A percentile compares a stretch with the other conserved stretches of the same genome.
Evolutionary conservation across 2,329 filamentous ascomycete genomes (phyloP).

Genomic region (Aaosphaeria arxii): DNA sequence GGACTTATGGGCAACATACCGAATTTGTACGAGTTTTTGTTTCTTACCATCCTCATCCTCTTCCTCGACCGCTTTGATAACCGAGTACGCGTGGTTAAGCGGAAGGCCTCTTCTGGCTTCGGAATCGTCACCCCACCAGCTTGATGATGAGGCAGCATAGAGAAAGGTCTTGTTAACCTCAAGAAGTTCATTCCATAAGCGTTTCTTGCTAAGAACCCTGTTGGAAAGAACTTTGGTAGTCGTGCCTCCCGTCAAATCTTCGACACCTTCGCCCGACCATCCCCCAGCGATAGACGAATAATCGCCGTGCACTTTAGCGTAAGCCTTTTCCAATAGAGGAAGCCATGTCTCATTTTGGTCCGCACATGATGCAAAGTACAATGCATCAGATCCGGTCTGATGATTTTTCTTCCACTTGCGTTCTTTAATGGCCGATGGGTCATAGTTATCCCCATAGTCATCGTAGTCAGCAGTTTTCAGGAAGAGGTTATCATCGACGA

Average conservation of each 20-base stretch:
- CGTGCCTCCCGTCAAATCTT: constrained; percentile 64
- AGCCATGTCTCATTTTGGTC: constrained; percentile 81
- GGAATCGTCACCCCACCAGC: constrained; percentile 59
- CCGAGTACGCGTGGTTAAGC: constrained; percentile 53
- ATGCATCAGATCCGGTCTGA: constrained; percentile 70
- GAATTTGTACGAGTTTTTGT: constrained; percentile 59
- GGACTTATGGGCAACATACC: constrained; percentile 32
- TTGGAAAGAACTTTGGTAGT: constrained; percentile 65
- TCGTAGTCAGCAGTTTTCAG: constrained; percentile 76
- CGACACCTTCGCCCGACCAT: constrained; percentile 57
- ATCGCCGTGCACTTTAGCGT: constrained; percentile 80
- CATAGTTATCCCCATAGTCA: constrained; percentile 66
- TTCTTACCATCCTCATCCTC: constrained; percentile 35
- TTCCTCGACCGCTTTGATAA: constrained; percentile 57
- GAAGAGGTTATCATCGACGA: constrained; percentile 87
- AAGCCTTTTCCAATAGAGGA: constrained; percentile 76
- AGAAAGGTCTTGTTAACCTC: constrained; percentile 73
- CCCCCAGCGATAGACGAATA: constrained; percentile 72
- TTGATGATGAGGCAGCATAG: constrained; percentile 58
- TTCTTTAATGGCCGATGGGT: constrained; percentile 55
- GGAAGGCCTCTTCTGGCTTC: constrained; percentile 47
- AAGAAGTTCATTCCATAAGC: constrained; percentile 80
- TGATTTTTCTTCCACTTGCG: constrained; percentile 62
- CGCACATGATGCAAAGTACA: constrained; percentile 74
- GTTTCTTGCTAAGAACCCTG: constrained; percentile 72